Percentiles rank a stretch among this genome's conserved stretches.
Conservation (phyloP, 306 rosid genomes). For the Inga oerstediana region DNA sequence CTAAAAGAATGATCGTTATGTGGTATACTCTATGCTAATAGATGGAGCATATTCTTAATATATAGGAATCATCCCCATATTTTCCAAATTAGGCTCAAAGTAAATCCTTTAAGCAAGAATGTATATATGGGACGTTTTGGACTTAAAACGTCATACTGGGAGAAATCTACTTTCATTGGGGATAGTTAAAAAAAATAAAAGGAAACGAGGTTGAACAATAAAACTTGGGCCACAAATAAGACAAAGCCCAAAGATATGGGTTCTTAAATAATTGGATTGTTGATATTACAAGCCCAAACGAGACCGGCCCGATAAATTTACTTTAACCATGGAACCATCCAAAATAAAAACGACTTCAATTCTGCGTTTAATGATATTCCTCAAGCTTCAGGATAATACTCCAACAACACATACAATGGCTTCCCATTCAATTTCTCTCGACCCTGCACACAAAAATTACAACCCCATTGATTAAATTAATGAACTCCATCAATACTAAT, state of each 20-base stretch:
- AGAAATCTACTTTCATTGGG: too few species aligned
- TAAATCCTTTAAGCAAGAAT: neutral
- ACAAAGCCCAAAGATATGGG: neutral
- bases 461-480: neutral
- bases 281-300: neutral
- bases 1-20: too few species aligned
- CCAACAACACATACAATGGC: constrained; percentile 62
- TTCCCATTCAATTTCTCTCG: constrained; percentile 56
- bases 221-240: neutral
- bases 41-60: too few species aligned
- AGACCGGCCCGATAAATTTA: neutral
- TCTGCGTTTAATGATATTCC: neutral
- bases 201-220: neutral
- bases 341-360: neutral
- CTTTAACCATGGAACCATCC: neutral
- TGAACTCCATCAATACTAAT: neutral
- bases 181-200: too few species aligned
- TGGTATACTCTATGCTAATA: too few species aligned
- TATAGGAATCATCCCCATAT: neutral
- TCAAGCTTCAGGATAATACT: constrained; percentile 30
- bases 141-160: neutral
- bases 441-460: constrained; percentile 46
- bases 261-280: neutral
- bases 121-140: too few species aligned
- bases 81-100: neutral